Evolutionary conservation across 2,329 filamentous ascomycete genomes (phyloP).

Genomic region (Xylariaceae sp.): DNA sequence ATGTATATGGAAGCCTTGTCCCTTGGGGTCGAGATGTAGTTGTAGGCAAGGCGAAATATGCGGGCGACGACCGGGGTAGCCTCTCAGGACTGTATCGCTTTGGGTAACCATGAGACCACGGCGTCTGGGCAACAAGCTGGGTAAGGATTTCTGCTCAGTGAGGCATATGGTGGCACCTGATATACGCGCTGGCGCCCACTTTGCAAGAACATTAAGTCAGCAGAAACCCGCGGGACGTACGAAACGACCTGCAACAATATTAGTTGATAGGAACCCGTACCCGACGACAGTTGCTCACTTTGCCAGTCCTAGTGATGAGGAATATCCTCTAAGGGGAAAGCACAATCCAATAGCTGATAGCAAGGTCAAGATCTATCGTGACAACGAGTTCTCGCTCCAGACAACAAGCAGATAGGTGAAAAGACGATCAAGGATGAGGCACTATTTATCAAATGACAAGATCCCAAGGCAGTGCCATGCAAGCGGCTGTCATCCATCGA

Average conservation of each 20-base stretch:
- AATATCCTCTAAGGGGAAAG: no score
- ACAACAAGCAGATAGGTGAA: no score
- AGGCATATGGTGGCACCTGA: conserved; percentile 11
- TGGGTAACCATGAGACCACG: conserved; percentile 6
- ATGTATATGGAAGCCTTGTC: conserved; percentile 2
- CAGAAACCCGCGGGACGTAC: conserved; percentile 15
- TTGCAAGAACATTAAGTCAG: conserved; percentile 15
- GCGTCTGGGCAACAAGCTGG: conserved; percentile 9
- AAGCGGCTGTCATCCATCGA: no score
- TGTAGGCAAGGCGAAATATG: conserved; percentile 5
- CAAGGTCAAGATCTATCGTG: no score
- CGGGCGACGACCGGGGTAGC: conserved; percentile 6
- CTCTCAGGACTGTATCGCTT: conserved; percentile 3
- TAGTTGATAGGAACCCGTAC: no score
- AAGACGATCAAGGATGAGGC: no score
- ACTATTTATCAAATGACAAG: conserved; percentile 5
- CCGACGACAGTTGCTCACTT: no score
- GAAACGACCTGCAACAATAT: no score
- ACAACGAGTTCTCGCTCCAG: no score
- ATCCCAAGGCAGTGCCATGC: no score
- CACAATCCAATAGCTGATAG: no score
- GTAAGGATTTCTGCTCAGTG: conserved; percentile 9
- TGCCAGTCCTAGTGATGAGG: no score
- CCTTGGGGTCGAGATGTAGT: conserved; percentile 12
- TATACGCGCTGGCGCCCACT: conserved; percentile 7